Base-by-base conservation (phyloP, 2,329 filamentous ascomycete species). In the Hymenoscyphus fraxineus region DNA sequence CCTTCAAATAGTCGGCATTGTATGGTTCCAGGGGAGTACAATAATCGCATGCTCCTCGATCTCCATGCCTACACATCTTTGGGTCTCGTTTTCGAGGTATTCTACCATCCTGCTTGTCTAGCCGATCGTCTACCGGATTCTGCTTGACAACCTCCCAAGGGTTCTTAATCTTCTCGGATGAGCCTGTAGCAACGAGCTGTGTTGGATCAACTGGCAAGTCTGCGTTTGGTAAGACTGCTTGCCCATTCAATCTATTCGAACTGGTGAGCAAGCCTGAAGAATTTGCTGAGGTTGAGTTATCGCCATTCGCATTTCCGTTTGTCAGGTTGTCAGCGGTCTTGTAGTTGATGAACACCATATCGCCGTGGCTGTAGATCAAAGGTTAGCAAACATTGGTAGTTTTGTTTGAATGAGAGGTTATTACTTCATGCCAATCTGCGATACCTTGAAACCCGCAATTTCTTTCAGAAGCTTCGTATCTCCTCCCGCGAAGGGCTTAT, bases 21-120 rank as follows among this genome's bases (percentile, higher is more conserved):
- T 96, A 99, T 0, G 95, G 95, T 74, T 99, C 95, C 60, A 98
- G 80, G 0, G 96, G 96, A 86, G 96, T 96, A 80, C 95, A 99
- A 79, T 97, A 96, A 79, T 99, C 95, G 78, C 95, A 99, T 95
- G 99, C 99, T 76, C 95, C 95, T 79, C 97, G 98, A 60, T 90
- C 88, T 1, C 94, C 94, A 76, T 99, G 95, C 67, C 92, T 89
- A 80, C 95, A 99, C 93, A 99, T 95, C 75, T 91, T 91, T 65
- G 79, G 76, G 76, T 96, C 92, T 65, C 84, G 84, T 67, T 85
- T 85, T 67, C 93, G 83, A 22, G 86, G 80, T 60, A 97, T 97
- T 80, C 97, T 99, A 70, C 95, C 95, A 81, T 95, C 89, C 70
- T 88, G 84, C 78, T 87, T 92, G 77, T 99, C 95, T 74, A 99